Evolutionary conservation across 1,284 basidiomycete species (phyloP), one percentile per base, ranked within the genome.

Genomic region (Melampsora larici-populina): DNA sequence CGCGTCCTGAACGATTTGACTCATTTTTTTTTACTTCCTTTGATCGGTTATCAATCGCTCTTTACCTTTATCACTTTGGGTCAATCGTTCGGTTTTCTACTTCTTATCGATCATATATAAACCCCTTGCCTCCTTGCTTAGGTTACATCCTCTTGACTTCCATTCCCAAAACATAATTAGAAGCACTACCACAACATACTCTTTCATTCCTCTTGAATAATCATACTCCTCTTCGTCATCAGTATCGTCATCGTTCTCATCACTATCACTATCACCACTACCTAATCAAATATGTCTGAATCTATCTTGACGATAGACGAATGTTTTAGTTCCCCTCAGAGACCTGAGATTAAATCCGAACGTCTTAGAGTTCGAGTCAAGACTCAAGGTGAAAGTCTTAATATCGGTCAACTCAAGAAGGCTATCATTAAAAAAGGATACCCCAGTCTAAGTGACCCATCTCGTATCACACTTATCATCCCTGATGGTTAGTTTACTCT

Each of bases 301-400:
- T 36, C 36, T 9, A 36, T 9, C 36, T 36, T 74, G 24, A 55
- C 62, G 7, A 69, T 76, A 17, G 73, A 76, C 40, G 65, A 76
- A 49, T 68, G 73, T 65, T 76, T 76, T 51, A 60, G 21, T 29
- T 68, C 48, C 3, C 73, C 73, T 21, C 73, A 76, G 31, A 5
- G 31, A 36, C 31, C 65, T 26, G 46, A 68, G n/a, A 67, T 76
- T 40, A 67, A 62, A 43, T 76, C 73, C 43, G 65, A 68, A 67
- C 64, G 73, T 36, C n/a, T 76, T 2, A 67, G 60, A 26, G 73
- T 68, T 24, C 68, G 60, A 46, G 65, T 76, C 55, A 58, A 76
- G n/a, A 60, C 43, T 43, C 48, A 68, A 40, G 51, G 65, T 60
- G 65, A 21, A 48, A 62, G 48, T 46, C 33, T 76, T 4, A 36